A percentile compares a stretch with the other conserved stretches of the same genome.
These are phyloP conservation scores for Polyporus arcularius DNA, from an alignment of 768 basidiomycete species.

Conservation along the genomic window DNA sequence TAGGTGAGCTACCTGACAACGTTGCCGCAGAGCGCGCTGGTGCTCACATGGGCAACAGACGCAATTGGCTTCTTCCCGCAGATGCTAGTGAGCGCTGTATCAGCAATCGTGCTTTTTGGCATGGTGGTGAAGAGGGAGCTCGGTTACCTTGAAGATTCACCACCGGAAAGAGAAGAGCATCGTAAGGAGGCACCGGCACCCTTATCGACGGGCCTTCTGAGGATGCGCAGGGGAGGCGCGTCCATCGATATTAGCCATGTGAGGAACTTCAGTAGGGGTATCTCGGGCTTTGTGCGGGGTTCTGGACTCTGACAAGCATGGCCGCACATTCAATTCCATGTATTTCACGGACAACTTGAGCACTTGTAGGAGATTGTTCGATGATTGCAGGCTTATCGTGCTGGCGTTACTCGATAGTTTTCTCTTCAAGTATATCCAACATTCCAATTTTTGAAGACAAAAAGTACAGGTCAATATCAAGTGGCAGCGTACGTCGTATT, in stretches of 20 bases:
- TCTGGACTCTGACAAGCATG: too few species aligned
- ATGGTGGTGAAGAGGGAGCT: conserved; percentile 45
- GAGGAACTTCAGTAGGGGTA: conserved; percentile 9
- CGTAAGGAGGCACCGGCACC: conserved; percentile 22
- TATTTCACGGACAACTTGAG: too few species aligned
- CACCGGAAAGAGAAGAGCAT: neutral
- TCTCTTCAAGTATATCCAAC: too few species aligned
- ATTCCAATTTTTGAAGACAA: too few species aligned
- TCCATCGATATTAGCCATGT: conserved; percentile 29
- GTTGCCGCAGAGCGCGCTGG: neutral
- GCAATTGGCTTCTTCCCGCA: conserved; percentile 61
- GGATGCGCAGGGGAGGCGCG: conserved; percentile 24
- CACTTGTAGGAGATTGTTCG: too few species aligned
- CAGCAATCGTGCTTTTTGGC: conserved; percentile 43
- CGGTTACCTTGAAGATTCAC: conserved; percentile 1
- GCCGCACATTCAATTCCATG: too few species aligned
- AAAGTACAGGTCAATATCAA: too few species aligned
- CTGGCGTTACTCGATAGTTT: too few species aligned
- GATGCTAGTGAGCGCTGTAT: conserved; percentile 49
- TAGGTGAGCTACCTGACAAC: conserved; percentile 37
- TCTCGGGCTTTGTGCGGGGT: neutral
- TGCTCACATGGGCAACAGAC: conserved; percentile 34
- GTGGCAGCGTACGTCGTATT: too few species aligned
- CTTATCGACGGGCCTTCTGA: conserved; percentile 21
- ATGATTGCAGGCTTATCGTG: too few species aligned